Conservation (phyloP, 345 rosid genomes). For the Clarkia xantiana region DNA sequence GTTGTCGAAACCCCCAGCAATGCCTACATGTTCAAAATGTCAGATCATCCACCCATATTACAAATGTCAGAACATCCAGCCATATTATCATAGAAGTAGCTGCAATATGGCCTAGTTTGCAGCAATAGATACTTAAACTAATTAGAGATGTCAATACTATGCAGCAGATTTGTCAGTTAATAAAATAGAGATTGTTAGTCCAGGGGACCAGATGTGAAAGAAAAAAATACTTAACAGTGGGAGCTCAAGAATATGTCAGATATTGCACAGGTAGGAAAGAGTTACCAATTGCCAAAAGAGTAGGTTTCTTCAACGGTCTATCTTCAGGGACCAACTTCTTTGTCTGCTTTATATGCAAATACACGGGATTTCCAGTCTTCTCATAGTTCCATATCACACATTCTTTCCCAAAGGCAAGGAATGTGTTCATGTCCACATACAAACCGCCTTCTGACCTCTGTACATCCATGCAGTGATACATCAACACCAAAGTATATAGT, state of each 20-base stretch:
- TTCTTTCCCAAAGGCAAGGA: constrained; percentile 89
- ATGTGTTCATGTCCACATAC: constrained; percentile 74
- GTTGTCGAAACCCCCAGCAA: constrained; percentile 93
- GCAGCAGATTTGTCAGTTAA: no score
- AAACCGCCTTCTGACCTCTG: constrained; percentile 93
- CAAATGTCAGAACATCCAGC: constrained; percentile 1
- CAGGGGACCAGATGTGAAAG: no score
- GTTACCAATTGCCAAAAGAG: constrained; percentile 82
- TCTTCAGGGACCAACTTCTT: constrained; percentile 64
- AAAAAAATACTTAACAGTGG: neutral
- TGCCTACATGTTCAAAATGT: constrained; percentile 30
- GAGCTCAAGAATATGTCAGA: neutral
- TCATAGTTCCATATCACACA: constrained; percentile 73
- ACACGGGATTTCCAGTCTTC: constrained; percentile 87
- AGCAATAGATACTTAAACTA: no score
- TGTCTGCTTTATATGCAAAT: constrained; percentile 73
- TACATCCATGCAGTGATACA: constrained; percentile 12
- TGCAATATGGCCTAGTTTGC: no score
- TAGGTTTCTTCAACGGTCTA: constrained; percentile 80
- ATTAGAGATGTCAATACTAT: no score
- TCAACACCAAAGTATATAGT: neutral
- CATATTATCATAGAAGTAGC: no score
- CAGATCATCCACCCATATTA: neutral
- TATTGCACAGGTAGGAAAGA: neutral
- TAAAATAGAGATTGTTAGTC: no score